Conservation (phyloP, 2,329 filamentous ascomycete genomes). For the Ascochyta fabae region DNA sequence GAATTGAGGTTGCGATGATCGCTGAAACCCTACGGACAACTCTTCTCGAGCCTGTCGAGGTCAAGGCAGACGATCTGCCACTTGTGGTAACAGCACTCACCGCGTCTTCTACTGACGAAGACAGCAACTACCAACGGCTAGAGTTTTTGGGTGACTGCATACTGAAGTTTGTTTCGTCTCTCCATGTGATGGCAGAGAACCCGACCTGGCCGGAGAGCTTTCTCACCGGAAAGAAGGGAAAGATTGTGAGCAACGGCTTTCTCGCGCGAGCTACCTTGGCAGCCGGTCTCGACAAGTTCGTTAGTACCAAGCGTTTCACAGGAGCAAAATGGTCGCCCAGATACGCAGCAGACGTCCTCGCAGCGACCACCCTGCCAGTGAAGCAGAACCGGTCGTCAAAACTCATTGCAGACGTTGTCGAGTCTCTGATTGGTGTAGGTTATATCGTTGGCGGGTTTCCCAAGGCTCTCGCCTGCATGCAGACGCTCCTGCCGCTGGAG, state of each 20-base stretch:
- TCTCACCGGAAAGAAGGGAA: constrained; percentile 71
- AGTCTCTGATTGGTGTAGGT: constrained; percentile 80
- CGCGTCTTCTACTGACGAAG: constrained; percentile 65
- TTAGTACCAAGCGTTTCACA: constrained; percentile 72
- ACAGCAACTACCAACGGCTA: constrained; percentile 77
- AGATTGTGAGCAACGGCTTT: constrained; percentile 75
- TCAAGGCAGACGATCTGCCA: constrained; percentile 56
- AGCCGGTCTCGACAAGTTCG: constrained; percentile 72
- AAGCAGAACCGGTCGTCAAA: constrained; percentile 70
- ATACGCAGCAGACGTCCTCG: constrained; percentile 59
- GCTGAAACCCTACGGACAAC: constrained; percentile 66
- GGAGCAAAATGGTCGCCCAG: constrained; percentile 74
- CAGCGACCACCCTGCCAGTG: constrained; percentile 8
- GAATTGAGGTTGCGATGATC: constrained; percentile 69
- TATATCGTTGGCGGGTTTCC: constrained; percentile 71
- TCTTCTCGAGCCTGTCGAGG: constrained; percentile 59
- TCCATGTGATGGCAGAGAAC: constrained; percentile 68
- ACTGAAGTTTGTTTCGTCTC: constrained; percentile 74
- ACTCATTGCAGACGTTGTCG: constrained; percentile 83
- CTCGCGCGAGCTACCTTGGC: constrained; percentile 70
- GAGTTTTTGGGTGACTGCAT: constrained; percentile 89
- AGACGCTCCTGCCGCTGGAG: constrained; percentile 67
- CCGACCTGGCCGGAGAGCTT: constrained; percentile 77
- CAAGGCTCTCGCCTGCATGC: constrained; percentile 68
- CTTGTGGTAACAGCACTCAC: constrained; percentile 74